These are phyloP conservation scores for Colletotrichum sojae DNA, from an alignment of 2,329 filamentous ascomycete genomes.

Conservation along the genomic window DNA sequence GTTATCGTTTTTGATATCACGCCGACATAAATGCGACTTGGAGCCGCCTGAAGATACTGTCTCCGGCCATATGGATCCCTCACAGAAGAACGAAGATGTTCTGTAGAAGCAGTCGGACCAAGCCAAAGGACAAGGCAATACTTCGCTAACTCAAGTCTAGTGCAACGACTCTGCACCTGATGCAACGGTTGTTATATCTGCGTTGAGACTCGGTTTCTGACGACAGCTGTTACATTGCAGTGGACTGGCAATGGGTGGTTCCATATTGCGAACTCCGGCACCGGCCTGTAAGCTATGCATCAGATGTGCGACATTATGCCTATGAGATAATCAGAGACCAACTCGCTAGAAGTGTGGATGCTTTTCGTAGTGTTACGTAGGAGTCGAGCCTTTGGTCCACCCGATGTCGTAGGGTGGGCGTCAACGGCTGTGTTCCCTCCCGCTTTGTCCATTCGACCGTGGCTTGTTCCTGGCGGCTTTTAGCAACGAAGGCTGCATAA, in stretches of 20 bases:
- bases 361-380: constrained; percentile 1
- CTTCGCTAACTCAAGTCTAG: too few relatives aligned
- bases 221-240: constrained; percentile 8
- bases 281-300: neutral
- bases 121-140: too few relatives aligned
- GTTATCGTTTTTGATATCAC: constrained; percentile 3
- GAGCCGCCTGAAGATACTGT: neutral
- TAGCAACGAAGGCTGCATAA: neutral
- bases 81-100: too few relatives aligned
- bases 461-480: neutral
- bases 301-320: neutral
- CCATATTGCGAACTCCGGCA: neutral
- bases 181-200: too few relatives aligned
- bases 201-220: too few relatives aligned
- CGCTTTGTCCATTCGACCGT: constrained; percentile 20
- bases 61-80: neutral
- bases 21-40: constrained; percentile 4
- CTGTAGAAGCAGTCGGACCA: too few relatives aligned
- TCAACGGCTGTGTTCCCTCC: constrained; percentile 18
- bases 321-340: neutral
- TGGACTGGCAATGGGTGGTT: neutral
- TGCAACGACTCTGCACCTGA: too few relatives aligned
- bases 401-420: neutral
- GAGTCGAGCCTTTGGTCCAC: constrained; percentile 28
- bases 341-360: neutral